Evolutionary conservation across 2,329 filamentous ascomycete genomes (phyloP).

Genomic region (Neofusicoccum sp.): DNA sequence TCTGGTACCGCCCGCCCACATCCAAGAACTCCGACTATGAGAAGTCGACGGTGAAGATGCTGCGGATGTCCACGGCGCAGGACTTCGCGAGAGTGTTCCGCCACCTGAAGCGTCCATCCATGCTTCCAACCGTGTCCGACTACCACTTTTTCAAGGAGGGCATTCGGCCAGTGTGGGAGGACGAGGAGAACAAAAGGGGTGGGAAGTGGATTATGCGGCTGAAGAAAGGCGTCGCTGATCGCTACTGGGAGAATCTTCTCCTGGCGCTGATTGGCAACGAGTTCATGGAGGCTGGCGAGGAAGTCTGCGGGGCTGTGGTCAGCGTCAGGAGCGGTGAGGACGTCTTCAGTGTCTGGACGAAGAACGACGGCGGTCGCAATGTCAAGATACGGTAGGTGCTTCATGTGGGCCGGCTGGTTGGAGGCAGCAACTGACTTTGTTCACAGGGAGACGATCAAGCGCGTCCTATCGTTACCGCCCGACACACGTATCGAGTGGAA

Average conservation of each 20-base stretch:
- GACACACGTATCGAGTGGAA: slow-evolving; percentile 95
- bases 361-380: slow-evolving; percentile 87
- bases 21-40: slow-evolving; percentile 98
- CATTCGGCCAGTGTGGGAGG: slow-evolving; percentile 96
- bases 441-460: slow-evolving; percentile 88
- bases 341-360: slow-evolving; percentile 96
- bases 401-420: neutral
- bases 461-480: slow-evolving; percentile 76
- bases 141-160: slow-evolving; percentile 98
- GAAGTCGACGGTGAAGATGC: slow-evolving; percentile 88
- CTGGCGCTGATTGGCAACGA: slow-evolving; percentile 91
- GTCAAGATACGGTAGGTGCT: slow-evolving; percentile 84
- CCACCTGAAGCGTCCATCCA: slow-evolving; percentile 85
- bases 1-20: slow-evolving; percentile 96
- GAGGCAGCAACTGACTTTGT: neutral
- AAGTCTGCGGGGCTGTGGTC: slow-evolving; percentile 91
- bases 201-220: slow-evolving; percentile 97
- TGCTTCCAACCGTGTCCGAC: slow-evolving; percentile 86
- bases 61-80: slow-evolving; percentile 76
- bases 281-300: slow-evolving; percentile 86
- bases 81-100: slow-evolving; percentile 88
- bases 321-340: slow-evolving; percentile 95
- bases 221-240: slow-evolving; percentile 95
- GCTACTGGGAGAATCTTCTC: slow-evolving; percentile 94
- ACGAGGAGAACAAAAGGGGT: slow-evolving; percentile 91